Evolutionary conservation across 2,329 filamentous ascomycete genomes (phyloP), one percentile per base, ranked within the genome.

Genomic region (Cytospora leucostoma): DNA sequence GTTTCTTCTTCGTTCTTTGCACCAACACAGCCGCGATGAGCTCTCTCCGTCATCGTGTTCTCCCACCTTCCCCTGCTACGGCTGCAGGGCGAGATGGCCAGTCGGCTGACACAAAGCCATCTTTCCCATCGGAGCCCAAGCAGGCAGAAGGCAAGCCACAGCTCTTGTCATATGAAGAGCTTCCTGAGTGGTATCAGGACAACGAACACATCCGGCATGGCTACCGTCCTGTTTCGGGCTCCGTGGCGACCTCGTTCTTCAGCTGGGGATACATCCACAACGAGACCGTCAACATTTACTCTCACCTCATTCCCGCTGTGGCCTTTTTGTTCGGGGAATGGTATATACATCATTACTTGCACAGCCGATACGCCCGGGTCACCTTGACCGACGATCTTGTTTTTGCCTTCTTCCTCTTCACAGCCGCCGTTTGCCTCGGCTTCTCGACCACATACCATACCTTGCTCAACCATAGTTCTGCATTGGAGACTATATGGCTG

Each of bases 121-220:
- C 44, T 21, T 15, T 8, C 17, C 44, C 15, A 2, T 3, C 17
- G 38, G 19, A 49, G 8, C 11, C 19, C 44, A 49, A 49, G 44
- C 44, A 15, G 7, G 7, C 6, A 8, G 4, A 7, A 15, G 4
- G 15, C 44, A 49, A 49, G 15, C 44, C 44, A 10, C 11, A 49
- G 15, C 69, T 71, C 11, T 64, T 71, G 19, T 35, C 61, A 33
- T 66, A 63, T 27, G 67, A 75, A 44, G 72, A 78, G n/a, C 66
- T 80, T 6, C 78, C 79, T 1, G 67, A 69, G 54, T 82, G 79
- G 78, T 74, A 75, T 61, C 74, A 76, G 63, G 73, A 78, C 65
- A 81, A 80, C 64, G 67, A 70, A 10, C 77, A 74, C 66, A 77
- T 81, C 59, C 70, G 71, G 33, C 69, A 71, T 7, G 78, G 77